phyloP scores from a whole-genome alignment of 2,329 filamentous ascomycete genomes.

The Madurella fahalii region DNA sequence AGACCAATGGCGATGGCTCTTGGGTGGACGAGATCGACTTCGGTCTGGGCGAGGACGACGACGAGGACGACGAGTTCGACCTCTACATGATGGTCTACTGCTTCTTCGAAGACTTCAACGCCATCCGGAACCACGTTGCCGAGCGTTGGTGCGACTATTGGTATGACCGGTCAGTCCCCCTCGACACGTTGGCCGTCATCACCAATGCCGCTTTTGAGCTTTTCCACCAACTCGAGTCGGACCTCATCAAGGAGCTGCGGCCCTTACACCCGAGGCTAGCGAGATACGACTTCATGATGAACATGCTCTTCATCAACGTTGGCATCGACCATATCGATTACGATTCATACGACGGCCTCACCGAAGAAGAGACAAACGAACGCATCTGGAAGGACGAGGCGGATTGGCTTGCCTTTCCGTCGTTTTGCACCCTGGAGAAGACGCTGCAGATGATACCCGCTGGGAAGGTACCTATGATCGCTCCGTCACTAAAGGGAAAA shows the following conservation, averaged over 20 bases:
- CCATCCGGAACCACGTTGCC: slow-evolving; percentile 28
- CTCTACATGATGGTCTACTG: slow-evolving; percentile 34
- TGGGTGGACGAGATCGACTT: slow-evolving; percentile 28
- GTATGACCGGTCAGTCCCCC: slow-evolving; percentile 25
- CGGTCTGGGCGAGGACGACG: slow-evolving; percentile 17
- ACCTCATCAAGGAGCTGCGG: slow-evolving; percentile 24
- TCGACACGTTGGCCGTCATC: slow-evolving; percentile 28
- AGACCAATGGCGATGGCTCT: neutral
- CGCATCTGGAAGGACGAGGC: slow-evolving; percentile 28
- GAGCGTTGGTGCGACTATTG: slow-evolving; percentile 34
- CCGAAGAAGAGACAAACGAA: slow-evolving; percentile 21
- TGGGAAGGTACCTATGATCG: slow-evolving; percentile 27
- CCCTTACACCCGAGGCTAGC: slow-evolving; percentile 9
- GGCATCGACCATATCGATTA: slow-evolving; percentile 31
- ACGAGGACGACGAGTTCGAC: slow-evolving; percentile 28
- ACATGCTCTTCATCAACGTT: slow-evolving; percentile 27
- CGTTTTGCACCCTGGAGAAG: slow-evolving; percentile 20
- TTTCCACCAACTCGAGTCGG: slow-evolving; percentile 29
- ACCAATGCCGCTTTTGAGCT: slow-evolving; percentile 33
- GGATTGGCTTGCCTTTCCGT: slow-evolving; percentile 28
- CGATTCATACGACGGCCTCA: slow-evolving; percentile 20
- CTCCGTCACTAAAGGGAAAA: slow-evolving; percentile 4
- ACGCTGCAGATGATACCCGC: slow-evolving; percentile 21
- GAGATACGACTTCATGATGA: slow-evolving; percentile 27
- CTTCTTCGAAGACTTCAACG: slow-evolving; percentile 34